phyloP scores from a whole-genome alignment of 352 stramenopile species.

The Phytophthora pluvialis region DNA sequence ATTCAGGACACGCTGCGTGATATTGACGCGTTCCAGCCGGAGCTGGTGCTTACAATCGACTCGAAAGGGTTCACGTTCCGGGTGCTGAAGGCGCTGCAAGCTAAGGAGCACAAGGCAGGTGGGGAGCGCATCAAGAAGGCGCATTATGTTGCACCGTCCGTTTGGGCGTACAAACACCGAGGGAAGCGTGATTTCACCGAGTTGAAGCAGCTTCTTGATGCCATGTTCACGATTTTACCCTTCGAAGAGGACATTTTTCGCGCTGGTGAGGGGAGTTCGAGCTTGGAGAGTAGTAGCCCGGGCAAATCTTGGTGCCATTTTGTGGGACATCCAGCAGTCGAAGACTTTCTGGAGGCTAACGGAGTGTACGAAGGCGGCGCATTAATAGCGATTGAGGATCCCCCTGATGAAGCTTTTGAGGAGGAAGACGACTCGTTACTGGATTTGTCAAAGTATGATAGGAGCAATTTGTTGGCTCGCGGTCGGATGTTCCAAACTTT shows the following conservation, averaged over 20 bases:
- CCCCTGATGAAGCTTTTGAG: background rate
- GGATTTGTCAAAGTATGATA: constrained; percentile 31
- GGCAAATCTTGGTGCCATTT: constrained; percentile 54
- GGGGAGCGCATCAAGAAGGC: constrained; percentile 45
- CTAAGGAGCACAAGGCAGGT: constrained; percentile 1
- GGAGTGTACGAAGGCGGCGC: constrained; percentile 35
- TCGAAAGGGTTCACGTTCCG: constrained; percentile 82
- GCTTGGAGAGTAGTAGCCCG: background rate
- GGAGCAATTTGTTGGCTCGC: constrained; percentile 12
- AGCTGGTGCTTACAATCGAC: constrained; percentile 81
- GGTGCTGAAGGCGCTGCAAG: constrained; percentile 54
- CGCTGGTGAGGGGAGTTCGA: background rate
- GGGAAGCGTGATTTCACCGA: constrained; percentile 39
- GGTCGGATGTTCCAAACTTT: constrained; percentile 31
- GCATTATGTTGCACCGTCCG: constrained; percentile 82
- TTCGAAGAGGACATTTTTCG: constrained; percentile 71
- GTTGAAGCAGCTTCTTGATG: constrained; percentile 53
- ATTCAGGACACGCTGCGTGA: constrained; percentile 60
- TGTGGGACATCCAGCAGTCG: constrained; percentile 70
- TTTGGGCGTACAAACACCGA: constrained; percentile 77
- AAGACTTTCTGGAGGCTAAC: constrained; percentile 70
- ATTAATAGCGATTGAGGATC: background rate
- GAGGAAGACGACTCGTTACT: constrained; percentile 34
- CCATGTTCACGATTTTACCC: constrained; percentile 74
- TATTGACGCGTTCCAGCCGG: constrained; percentile 54